phyloP scores from a whole-genome alignment of 192 early-diverging fungal species.

The Powellomyces hirtus region DNA sequence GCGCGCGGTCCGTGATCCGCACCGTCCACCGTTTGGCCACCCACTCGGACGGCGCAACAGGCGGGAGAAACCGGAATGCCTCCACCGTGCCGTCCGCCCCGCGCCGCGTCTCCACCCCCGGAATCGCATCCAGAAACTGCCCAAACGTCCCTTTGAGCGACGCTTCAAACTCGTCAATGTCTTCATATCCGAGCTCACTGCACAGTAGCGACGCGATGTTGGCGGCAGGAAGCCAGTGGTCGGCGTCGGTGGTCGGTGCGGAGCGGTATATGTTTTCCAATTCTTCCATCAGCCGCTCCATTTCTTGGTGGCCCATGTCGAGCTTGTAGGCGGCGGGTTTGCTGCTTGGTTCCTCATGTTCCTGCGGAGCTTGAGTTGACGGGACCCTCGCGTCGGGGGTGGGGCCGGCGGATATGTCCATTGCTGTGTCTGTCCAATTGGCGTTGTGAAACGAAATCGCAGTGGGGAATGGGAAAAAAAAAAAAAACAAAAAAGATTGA shows the following conservation, averaged over 20 bases:
- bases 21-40: constrained; percentile 11
- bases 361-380: no score
- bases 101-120: neutral
- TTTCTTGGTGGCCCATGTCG: constrained; percentile 11
- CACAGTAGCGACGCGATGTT: constrained; percentile 6
- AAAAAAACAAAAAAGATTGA: no score
- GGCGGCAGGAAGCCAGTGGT: constrained; percentile 1
- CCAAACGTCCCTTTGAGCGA: constrained; percentile 4
- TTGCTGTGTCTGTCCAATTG: no score
- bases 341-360: no score
- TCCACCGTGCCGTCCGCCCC: neutral
- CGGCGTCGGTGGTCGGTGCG: neutral
- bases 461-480: no score
- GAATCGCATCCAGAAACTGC: neutral
- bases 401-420: no score
- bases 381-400: no score
- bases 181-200: constrained; percentile 7
- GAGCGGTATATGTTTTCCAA: constrained; percentile 5
- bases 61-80: neutral
- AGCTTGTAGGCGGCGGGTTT: neutral
- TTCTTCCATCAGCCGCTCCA: constrained; percentile 9
- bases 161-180: constrained; percentile 8
- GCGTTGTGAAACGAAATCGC: no score
- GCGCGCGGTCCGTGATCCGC: neutral
- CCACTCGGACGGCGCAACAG: neutral